Evolutionary conservation across 2,329 filamentous ascomycete species (phyloP).

Genomic region (Pezicula neosporulosa): DNA sequence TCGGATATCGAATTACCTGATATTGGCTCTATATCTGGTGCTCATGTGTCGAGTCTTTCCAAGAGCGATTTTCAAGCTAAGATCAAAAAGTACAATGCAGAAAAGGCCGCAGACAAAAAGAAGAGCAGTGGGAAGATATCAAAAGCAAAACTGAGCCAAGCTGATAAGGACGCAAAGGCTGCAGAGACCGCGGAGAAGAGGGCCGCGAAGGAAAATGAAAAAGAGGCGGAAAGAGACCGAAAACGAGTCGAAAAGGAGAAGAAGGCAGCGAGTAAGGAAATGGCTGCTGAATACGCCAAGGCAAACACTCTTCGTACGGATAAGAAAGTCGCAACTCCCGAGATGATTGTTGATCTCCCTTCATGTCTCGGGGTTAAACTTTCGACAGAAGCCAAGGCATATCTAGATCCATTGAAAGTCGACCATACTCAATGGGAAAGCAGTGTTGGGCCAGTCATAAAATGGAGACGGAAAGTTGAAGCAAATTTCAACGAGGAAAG

Average conservation of each 20-base stretch:
- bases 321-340: constrained; percentile 68
- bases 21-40: constrained; percentile 3
- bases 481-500: constrained; percentile 42
- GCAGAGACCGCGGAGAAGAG: constrained; percentile 15
- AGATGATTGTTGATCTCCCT: constrained; percentile 76
- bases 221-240: constrained; percentile 45
- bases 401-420: constrained; percentile 50
- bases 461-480: constrained; percentile 50
- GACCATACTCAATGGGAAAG: constrained; percentile 42
- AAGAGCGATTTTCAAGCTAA: constrained; percentile 3
- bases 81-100: constrained; percentile 7
- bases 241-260: constrained; percentile 58
- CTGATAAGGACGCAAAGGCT: constrained; percentile 15
- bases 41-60: not conserved
- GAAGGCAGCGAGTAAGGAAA: constrained; percentile 60
- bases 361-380: constrained; percentile 45
- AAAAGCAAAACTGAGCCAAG: constrained; percentile 9
- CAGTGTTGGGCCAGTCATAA: constrained; percentile 41
- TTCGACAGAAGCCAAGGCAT: constrained; percentile 41
- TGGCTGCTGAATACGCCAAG: constrained; percentile 62
- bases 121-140: not conserved
- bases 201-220: constrained; percentile 31
- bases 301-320: constrained; percentile 71
- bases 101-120: constrained; percentile 8
- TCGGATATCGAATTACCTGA: constrained; percentile 16